Base-by-base conservation (phyloP, 2,329 filamentous ascomycete species). In the Hymenoscyphus fructigenus region DNA sequence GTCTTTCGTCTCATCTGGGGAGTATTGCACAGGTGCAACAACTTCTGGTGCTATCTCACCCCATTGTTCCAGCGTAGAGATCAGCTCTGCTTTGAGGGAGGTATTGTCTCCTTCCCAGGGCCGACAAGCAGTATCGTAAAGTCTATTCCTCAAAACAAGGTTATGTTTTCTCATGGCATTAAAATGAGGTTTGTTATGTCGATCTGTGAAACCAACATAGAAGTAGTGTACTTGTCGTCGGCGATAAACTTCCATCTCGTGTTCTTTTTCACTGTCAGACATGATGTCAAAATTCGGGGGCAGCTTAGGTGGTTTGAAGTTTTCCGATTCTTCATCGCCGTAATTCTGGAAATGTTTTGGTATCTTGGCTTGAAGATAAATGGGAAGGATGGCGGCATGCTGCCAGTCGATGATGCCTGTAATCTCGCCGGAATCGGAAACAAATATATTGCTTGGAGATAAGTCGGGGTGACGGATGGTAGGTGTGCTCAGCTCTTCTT, bases 311-410 rank as follows among this genome's bases (percentile, higher is more conserved):
- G 57, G 64, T 28, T 61, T 59, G 57, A 71, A 67, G 36, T 69
- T 66, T 59, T 68, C 67, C 4, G 65, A 70, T 38, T 68, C 67
- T 59, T 70, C 63, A 61, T 77, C 74, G 14, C 75, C 75, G 69
- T 72, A 76, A 50, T 77, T 77, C 66, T 76, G 75, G 64, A 76
- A 76, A 67, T 75, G 68, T 32, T 74, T 67, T 2, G 74, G 75
- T 12, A 76, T 75, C 41, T 74, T 73, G 55, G 71, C 70, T 62
- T 68, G 72, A 6, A 75, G 60, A 36, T 70, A 73, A 26, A 75
- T 67, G 7, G 75, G 75, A 38, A 77, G 66, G 36, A 76, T 67
- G 2, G 69, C 68, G 36, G 34, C 2, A 10, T 36, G 34, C 14
- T 36, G 34, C 34, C 34, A 36, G 14, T 36, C 34, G 14, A 36